Evolutionary conservation across 805 yeast species (phyloP), one percentile per base, ranked within the genome.

Genomic region (Ogataea zsoltii): DNA sequence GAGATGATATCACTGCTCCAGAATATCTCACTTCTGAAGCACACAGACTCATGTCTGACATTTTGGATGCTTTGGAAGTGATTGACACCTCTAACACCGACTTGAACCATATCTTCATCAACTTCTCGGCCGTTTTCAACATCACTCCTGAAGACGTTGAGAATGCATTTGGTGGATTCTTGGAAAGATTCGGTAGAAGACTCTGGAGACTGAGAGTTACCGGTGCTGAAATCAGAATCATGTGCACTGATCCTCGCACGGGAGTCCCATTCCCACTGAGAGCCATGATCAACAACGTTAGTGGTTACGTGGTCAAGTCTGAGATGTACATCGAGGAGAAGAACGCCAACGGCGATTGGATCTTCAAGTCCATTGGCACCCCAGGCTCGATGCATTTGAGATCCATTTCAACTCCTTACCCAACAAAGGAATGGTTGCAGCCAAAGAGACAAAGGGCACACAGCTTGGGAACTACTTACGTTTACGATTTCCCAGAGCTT

Each of bases 381-480:
- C 96, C 98, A 42, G 99, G 99, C 30, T 79, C 94, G 18, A 94
- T 94, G 99, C 99, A 94, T 65, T 76, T 94, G 74, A 84, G 98
- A 70, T 86, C 97, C 35, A 90, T 94, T 62, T 85, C 91, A 38
- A 88, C 97, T 42, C 97, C 97, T 41, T 95, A 94, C 66, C 96
- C 98, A 48, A 96, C 95, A 26, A 94, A 94, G 76, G 99, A 94
- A 72, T 91, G 96, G 74, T 78, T 94, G 62, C 99, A 94, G 75
- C 97, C 98, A 60, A 94, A 94, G 71, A 89, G 99, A 72, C 95
- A 95, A 76, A 88, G 85, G 74, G 99, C 99, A 41, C 98, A 94
- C 70, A 77, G 88, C 60, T 86, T 94, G 91, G 99, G 99, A 53
- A 94, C 99, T 15, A 91, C 99, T 10, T 94, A 89, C 64, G 97